Conservation (phyloP, 306 rosid species). For the Lablab purpureus region DNA sequence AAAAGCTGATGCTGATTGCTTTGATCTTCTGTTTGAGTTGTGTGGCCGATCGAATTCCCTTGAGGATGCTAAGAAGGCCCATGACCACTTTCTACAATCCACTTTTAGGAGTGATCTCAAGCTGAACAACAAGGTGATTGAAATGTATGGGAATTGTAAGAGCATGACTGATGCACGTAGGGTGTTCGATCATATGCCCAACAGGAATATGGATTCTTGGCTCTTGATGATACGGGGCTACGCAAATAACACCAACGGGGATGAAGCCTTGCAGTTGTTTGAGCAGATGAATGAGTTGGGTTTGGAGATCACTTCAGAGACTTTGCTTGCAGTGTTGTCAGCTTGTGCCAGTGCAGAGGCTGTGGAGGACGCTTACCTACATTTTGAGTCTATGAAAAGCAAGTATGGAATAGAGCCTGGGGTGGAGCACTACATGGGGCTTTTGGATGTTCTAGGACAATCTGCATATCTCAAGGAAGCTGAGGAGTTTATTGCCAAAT, state of each 20-base stretch:
- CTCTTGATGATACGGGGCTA: slow-evolving; percentile 76
- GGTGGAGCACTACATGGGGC: slow-evolving; percentile 74
- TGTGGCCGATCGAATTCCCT: slow-evolving; percentile 66
- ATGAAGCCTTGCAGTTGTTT: slow-evolving; percentile 82
- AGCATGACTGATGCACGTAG: slow-evolving; percentile 85
- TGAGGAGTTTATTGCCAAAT: slow-evolving; percentile 63
- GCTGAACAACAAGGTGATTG: slow-evolving; percentile 72
- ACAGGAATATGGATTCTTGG: slow-evolving; percentile 75
- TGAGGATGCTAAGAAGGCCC: slow-evolving; percentile 80
- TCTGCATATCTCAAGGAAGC: slow-evolving; percentile 84
- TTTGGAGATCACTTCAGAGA: slow-evolving; percentile 67
- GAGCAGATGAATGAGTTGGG: slow-evolving; percentile 80
- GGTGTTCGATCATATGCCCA: slow-evolving; percentile 89
- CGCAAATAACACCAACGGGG: slow-evolving; percentile 79
- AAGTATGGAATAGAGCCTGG: slow-evolving; percentile 69
- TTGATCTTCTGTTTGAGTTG: slow-evolving; percentile 59
- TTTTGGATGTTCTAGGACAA: slow-evolving; percentile 80
- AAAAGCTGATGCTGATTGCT: slow-evolving; percentile 77
- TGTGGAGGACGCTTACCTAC: slow-evolving; percentile 77
- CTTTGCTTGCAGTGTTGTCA: slow-evolving; percentile 70
- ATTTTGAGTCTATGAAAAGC: slow-evolving; percentile 73
- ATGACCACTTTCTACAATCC: slow-evolving; percentile 83
- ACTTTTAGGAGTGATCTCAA: slow-evolving; percentile 65
- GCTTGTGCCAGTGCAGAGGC: slow-evolving; percentile 93
- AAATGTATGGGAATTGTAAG: slow-evolving; percentile 78